Conservation (phyloP, 805 yeast genomes). For the Babjeviella inositovora region DNA sequence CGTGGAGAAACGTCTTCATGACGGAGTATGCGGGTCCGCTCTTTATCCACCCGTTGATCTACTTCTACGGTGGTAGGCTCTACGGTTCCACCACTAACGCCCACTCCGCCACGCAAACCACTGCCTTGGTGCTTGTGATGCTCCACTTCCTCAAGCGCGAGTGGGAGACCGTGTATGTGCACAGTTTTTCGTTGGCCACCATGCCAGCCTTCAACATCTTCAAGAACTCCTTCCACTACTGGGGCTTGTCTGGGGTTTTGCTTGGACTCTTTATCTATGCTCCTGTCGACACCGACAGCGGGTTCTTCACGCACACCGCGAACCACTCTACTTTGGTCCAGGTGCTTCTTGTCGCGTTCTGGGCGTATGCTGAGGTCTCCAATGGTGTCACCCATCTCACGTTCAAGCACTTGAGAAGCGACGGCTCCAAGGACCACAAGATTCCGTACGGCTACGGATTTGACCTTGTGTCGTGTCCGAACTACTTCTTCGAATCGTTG, state of each 20-base stretch:
- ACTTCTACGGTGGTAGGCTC: conserved; percentile 21
- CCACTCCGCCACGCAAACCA: conserved; percentile 34
- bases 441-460: conserved; percentile 83
- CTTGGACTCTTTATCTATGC: conserved; percentile 4
- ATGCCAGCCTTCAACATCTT: conserved; percentile 85
- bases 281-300: conserved; percentile 6
- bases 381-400: conserved; percentile 60
- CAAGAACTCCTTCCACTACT: conserved; percentile 83
- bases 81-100: conserved; percentile 12
- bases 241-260: conserved; percentile 70
- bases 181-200: conserved; percentile 73
- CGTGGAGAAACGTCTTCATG: conserved; percentile 82
- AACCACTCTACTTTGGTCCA: conserved; percentile 15
- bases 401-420: conserved; percentile 40
- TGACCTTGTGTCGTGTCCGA: conserved; percentile 73
- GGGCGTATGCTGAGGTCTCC: conserved; percentile 49
- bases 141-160: conserved; percentile 82
- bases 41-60: conserved; percentile 59
- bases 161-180: conserved; percentile 72
- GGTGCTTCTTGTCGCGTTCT: conserved; percentile 20
- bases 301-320: conserved; percentile 25
- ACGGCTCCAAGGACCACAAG: conserved; percentile 38
- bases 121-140: conserved; percentile 38
- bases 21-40: conserved; percentile 88
- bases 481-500: conserved; percentile 76